These are phyloP conservation scores for Tephrocybe rancida DNA, from an alignment of 768 basidiomycete species.

Conservation along the genomic window DNA sequence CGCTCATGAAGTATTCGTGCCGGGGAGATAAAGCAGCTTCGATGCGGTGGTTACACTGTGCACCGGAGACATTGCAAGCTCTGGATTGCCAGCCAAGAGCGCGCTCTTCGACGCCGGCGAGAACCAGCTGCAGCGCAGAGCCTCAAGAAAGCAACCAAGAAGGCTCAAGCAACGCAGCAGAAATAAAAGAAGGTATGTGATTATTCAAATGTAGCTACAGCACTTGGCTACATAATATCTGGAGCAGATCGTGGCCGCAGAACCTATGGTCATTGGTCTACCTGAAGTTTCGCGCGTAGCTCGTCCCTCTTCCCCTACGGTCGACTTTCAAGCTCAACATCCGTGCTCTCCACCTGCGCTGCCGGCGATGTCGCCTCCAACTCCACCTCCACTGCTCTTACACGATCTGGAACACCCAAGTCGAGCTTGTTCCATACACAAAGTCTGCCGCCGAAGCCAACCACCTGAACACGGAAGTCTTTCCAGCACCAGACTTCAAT, in stretches of 20 bases:
- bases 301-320: no score
- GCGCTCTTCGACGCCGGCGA: background rate
- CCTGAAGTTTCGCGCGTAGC: no score
- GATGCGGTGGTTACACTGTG: background rate
- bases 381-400: no score
- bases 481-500: constrained; percentile 12
- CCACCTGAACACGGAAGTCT: constrained; percentile 14
- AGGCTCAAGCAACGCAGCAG: background rate
- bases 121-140: background rate
- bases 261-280: no score
- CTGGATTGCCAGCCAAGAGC: background rate
- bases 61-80: background rate
- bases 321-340: no score
- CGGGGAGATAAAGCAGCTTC: background rate
- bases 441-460: constrained; percentile 18
- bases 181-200: background rate
- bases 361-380: no score
- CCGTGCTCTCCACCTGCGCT: no score
- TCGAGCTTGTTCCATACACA: no score
- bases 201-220: background rate
- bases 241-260: no score
- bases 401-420: no score
- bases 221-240: background rate
- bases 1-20: background rate
- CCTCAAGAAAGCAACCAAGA: background rate